Evolutionary conservation across 2,329 filamentous ascomycete species (phyloP).

Genomic region (Ceratocystiopsis minuta): DNA sequence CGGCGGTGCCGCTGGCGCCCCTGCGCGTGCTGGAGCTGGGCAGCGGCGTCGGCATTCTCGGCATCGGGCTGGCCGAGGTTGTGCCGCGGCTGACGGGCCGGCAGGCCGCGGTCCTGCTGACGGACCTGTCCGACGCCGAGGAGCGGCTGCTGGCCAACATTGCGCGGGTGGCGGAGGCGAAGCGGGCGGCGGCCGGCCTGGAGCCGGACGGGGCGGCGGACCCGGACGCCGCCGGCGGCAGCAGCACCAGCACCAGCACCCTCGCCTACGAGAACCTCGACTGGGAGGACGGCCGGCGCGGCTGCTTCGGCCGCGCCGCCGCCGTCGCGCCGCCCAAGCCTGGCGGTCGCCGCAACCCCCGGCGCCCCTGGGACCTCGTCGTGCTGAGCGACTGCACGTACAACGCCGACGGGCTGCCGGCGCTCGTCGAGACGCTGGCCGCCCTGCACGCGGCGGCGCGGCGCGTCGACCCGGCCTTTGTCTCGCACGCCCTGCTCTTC

Average conservation of each 20-base stretch:
- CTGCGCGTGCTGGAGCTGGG: slow-evolving; percentile 36
- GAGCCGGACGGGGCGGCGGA: neutral
- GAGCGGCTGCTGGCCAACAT: slow-evolving; percentile 31
- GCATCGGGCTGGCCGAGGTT: slow-evolving; percentile 26
- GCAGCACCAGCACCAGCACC: slow-evolving; percentile 1
- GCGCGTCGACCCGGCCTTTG: slow-evolving; percentile 5
- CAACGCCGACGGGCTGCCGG: slow-evolving; percentile 36
- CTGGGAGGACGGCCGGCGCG: slow-evolving; percentile 33
- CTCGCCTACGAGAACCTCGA: slow-evolving; percentile 36
- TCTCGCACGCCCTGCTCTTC: slow-evolving; percentile 25
- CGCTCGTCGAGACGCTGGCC: slow-evolving; percentile 33
- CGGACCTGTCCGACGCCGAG: slow-evolving; percentile 37
- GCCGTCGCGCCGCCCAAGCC: slow-evolving; percentile 14
- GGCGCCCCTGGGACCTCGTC: slow-evolving; percentile 29
- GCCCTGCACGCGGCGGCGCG: slow-evolving; percentile 23
- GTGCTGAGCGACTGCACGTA: slow-evolving; percentile 44
- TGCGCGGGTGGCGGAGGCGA: slow-evolving; percentile 1
- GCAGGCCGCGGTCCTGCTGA: slow-evolving; percentile 18
- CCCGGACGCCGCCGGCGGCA: neutral
- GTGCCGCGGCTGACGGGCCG: neutral
- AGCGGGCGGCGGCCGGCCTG: no score
- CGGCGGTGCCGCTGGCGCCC: no score
- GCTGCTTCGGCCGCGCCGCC: slow-evolving; percentile 24
- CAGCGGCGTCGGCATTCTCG: slow-evolving; percentile 37
- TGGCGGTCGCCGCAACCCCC: no score